These are phyloP conservation scores for Torulaspora pretoriensis DNA, from an alignment of 1,139 yeast species.

Conservation along the genomic window DNA sequence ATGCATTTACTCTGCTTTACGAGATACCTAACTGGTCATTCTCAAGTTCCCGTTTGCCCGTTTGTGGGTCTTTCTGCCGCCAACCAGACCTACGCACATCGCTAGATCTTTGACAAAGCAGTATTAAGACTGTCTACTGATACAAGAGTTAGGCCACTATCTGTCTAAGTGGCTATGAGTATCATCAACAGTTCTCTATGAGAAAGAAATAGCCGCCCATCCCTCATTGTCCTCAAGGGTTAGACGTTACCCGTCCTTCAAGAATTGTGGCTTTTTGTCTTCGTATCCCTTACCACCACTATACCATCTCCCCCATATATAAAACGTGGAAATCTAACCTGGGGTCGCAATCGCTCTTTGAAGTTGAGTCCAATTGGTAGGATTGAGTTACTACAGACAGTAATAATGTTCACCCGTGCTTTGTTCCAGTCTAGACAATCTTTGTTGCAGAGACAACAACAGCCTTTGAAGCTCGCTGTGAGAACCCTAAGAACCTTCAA, in stretches of 20 bases:
- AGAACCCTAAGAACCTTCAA: slow-evolving; percentile 45
- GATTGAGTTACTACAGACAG: too few relatives aligned
- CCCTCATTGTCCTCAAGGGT: background rate
- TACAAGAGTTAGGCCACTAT: too few relatives aligned
- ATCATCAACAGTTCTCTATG: background rate
- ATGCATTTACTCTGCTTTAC: too few relatives aligned
- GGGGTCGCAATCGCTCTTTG: too few relatives aligned
- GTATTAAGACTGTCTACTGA: too few relatives aligned
- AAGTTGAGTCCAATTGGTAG: too few relatives aligned
- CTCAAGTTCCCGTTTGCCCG: too few relatives aligned
- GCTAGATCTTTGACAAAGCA: too few relatives aligned
- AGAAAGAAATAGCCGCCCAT: slow-evolving; percentile 7
- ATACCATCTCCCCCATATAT: background rate
- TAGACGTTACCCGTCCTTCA: background rate
- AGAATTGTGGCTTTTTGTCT: background rate
- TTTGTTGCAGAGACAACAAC: slow-evolving; percentile 21
- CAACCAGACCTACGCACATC: too few relatives aligned
- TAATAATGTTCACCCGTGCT: slow-evolving; percentile 32
- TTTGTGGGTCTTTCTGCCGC: too few relatives aligned
- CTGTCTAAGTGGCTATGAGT: too few relatives aligned
- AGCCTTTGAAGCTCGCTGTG: slow-evolving; percentile 23
- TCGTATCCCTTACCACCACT: background rate
- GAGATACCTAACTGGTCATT: too few relatives aligned
- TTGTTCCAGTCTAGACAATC: slow-evolving; percentile 25
- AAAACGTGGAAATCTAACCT: background rate